Conservation (phyloP, 2,329 filamentous ascomycete species). For the Cordyceps pruinosa region DNA sequence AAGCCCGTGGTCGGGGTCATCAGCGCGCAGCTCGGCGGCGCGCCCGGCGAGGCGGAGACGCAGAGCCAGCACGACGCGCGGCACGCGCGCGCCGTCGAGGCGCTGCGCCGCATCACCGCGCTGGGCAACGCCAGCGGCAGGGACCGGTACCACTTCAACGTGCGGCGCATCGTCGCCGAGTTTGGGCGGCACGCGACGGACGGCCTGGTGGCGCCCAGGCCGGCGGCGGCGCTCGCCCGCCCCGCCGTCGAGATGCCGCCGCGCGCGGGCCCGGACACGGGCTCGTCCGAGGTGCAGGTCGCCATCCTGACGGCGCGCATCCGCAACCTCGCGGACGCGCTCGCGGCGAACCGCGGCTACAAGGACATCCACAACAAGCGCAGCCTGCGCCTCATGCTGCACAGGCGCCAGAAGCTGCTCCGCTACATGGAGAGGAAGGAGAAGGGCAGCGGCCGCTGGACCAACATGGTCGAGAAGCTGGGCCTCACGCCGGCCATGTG, state of each 20-base stretch:
- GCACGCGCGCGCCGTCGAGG: conserved; percentile 65
- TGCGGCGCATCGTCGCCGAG: conserved; percentile 73
- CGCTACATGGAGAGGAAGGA: conserved; percentile 85
- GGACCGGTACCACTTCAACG: conserved; percentile 75
- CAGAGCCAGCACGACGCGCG: conserved; percentile 41
- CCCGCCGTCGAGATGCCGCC: conserved; percentile 33
- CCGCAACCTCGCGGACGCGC: conserved; percentile 64
- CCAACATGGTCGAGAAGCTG: conserved; percentile 73
- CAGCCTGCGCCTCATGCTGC: conserved; percentile 77
- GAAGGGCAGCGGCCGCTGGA: conserved; percentile 83
- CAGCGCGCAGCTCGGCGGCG: conserved; percentile 34
- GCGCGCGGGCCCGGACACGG: conserved; percentile 85
- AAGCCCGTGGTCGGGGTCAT: conserved; percentile 42
- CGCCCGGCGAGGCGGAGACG: conserved; percentile 26
- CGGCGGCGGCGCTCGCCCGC: conserved; percentile 39
- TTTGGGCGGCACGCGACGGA: conserved; percentile 94
- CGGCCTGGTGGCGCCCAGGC: conserved; percentile 54
- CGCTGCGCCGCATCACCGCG: conserved; percentile 70
- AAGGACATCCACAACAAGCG: conserved; percentile 94
- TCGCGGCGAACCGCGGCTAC: conserved; percentile 60
- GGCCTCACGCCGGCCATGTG: conserved; percentile 84
- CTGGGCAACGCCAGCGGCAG: conserved; percentile 71
- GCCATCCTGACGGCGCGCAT: conserved; percentile 95
- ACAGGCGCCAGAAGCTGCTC: conserved; percentile 82
- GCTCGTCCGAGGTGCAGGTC: conserved; percentile 95